Conservation (phyloP, 2,329 filamentous ascomycete genomes). For the Fusarium verrucosum region DNA sequence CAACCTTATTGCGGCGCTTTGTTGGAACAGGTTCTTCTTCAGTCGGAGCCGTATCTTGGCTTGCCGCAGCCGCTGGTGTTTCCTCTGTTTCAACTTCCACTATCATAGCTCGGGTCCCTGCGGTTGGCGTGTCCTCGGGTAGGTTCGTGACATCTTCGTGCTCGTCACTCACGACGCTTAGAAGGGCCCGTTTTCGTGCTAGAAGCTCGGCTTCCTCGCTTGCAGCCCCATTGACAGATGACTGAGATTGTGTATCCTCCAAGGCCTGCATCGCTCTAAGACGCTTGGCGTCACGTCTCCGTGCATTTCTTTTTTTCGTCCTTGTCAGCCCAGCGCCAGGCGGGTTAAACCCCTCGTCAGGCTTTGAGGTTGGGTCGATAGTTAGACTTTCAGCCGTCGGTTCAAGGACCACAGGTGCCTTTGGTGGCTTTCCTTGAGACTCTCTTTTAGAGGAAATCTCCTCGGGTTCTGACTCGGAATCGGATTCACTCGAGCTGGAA, state of each 20-base stretch:
- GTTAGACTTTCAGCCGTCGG: not conserved
- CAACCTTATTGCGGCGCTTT: constrained; percentile 42
- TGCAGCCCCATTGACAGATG: constrained; percentile 10
- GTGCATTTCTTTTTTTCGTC: constrained; percentile 63
- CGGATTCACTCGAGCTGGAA: constrained; percentile 39
- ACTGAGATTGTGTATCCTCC: constrained; percentile 30
- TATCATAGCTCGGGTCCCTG: not conserved
- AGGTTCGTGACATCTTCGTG: not conserved
- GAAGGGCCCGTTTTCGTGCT: constrained; percentile 54
- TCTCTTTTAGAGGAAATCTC: constrained; percentile 50
- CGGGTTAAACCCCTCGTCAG: constrained; percentile 33
- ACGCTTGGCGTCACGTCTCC: constrained; percentile 54
- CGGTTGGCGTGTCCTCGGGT: not conserved
- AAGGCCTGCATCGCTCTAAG: constrained; percentile 16
- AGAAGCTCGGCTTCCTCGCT: constrained; percentile 45
- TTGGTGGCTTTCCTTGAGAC: constrained; percentile 1
- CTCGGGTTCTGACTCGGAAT: constrained; percentile 49
- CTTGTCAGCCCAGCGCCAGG: constrained; percentile 52
- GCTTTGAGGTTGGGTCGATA: not conserved
- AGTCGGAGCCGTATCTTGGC: constrained; percentile 1
- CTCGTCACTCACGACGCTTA: constrained; percentile 45
- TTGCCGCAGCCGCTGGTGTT: not conserved
- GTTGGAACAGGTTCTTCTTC: constrained; percentile 20
- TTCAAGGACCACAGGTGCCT: not conserved
- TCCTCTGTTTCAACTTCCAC: constrained; percentile 12